Percentiles rank a stretch among this genome's conserved stretches.
phyloP scores from a whole-genome alignment of 306 rosid species.

The Glycine latifolia region DNA sequence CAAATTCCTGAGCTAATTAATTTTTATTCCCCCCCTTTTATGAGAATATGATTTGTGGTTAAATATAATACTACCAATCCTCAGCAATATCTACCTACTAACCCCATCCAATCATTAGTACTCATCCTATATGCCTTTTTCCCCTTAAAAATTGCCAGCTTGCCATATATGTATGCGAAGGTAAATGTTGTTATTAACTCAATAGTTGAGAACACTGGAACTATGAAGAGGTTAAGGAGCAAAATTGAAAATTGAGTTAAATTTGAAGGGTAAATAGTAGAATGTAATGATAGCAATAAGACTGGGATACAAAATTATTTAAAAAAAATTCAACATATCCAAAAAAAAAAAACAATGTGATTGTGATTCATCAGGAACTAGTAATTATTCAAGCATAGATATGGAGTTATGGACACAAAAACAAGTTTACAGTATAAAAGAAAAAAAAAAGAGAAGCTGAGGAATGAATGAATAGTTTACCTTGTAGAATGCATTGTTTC shows the following conservation, averaged over 20 bases:
- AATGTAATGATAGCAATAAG: not conserved
- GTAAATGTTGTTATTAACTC: too few species aligned
- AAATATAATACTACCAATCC: too few species aligned
- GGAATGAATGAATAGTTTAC: conserved; percentile 47
- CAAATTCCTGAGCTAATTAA: not conserved
- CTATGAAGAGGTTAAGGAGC: conserved; percentile 16
- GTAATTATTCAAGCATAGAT: conserved; percentile 21
- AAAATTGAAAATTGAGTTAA: not conserved
- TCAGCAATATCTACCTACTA: not conserved
- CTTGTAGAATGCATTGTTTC: conserved; percentile 90
- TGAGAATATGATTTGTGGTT: too few species aligned
- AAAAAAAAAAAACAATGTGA: not conserved
- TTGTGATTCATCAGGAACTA: not conserved
- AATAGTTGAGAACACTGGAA: not conserved
- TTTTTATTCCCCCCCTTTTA: not conserved
- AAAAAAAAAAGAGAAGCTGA: not conserved
- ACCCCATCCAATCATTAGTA: not conserved
- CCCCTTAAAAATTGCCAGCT: not conserved
- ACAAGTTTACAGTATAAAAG: conserved; percentile 7
- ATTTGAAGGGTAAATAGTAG: conserved; percentile 12
- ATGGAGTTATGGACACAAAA: conserved; percentile 18
- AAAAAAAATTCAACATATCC: not conserved
- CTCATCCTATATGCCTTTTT: not conserved
- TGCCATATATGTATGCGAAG: not conserved
- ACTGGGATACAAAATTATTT: not conserved